These are phyloP conservation scores for Rossbeevera mucosa DNA, from an alignment of 768 basidiomycete genomes.

Conservation along the genomic window DNA sequence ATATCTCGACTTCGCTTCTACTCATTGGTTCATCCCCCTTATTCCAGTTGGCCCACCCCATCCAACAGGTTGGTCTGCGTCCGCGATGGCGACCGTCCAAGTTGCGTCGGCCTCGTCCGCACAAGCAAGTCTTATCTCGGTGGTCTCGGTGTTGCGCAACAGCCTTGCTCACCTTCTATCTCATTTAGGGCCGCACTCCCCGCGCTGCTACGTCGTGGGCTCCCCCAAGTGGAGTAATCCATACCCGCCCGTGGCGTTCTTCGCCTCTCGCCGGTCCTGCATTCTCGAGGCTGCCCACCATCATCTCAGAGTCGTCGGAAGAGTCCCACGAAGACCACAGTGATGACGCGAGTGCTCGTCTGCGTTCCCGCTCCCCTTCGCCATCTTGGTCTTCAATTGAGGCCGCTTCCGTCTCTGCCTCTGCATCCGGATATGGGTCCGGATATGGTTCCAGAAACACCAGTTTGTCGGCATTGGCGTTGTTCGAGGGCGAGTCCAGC, in stretches of 20 bases:
- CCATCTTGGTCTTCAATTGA: conserved; percentile 14
- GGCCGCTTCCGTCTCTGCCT: conserved; percentile 6
- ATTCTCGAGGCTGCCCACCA: conserved; percentile 24
- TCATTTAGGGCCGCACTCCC: conserved; percentile 13
- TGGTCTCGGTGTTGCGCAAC: not conserved
- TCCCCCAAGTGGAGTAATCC: conserved; percentile 3
- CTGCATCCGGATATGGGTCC: conserved; percentile 5
- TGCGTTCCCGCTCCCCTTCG: conserved; percentile 5
- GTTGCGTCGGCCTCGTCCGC: not conserved
- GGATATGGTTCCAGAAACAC: conserved; percentile 12
- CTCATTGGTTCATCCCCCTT: not conserved
- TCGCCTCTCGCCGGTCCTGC: conserved; percentile 26
- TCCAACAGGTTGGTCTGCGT: not conserved
- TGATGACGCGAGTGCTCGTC: not conserved
- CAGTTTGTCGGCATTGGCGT: conserved; percentile 5
- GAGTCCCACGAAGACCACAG: conserved; percentile 11
- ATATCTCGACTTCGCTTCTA: not conserved
- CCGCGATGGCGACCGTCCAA: conserved; percentile 10
- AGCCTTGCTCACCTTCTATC: not conserved
- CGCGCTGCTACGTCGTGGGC: conserved; percentile 10
- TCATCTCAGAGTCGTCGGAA: conserved; percentile 20
- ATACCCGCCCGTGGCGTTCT: conserved; percentile 28
- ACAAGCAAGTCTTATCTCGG: conserved; percentile 11
- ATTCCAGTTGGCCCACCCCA: not conserved
- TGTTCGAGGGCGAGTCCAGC: conserved; percentile 17